Evolutionary conservation across 2,329 filamentous ascomycete species (phyloP).

Genomic region (Fusarium sp.): DNA sequence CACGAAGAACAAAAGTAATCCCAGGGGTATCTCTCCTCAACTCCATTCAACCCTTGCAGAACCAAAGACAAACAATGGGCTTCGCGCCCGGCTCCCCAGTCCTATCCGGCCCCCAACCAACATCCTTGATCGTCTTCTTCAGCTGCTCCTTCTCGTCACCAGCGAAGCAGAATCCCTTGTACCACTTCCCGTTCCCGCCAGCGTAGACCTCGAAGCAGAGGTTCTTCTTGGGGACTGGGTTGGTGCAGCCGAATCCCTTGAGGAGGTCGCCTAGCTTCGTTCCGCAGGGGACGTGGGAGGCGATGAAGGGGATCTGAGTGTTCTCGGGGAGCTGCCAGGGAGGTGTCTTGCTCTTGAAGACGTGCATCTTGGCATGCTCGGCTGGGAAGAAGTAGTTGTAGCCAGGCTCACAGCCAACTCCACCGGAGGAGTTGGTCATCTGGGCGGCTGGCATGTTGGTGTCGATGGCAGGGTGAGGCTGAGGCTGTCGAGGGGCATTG

Average conservation of each 20-base stretch:
- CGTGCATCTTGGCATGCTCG: conserved; percentile 70
- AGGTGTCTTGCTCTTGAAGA: conserved; percentile 63
- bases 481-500: conserved; percentile 54
- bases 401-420: conserved; percentile 69
- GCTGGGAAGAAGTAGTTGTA: conserved; percentile 73
- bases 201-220: conserved; percentile 67
- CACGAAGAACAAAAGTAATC: not conserved
- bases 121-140: conserved; percentile 63
- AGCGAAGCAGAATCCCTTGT: conserved; percentile 64
- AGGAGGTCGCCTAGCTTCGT: conserved; percentile 69
- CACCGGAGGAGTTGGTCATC: conserved; percentile 68
- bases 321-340: conserved; percentile 66
- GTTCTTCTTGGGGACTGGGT: conserved; percentile 65
- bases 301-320: conserved; percentile 59
- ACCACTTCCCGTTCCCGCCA: conserved; percentile 69
- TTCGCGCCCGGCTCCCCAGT: conserved; percentile 62
- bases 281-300: conserved; percentile 64
- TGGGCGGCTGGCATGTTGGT: conserved; percentile 63
- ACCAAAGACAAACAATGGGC: conserved; percentile 71
- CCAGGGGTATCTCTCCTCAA: not conserved
- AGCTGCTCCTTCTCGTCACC: conserved; percentile 63
- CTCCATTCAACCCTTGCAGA: conserved; percentile 62
- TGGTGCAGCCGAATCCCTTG: conserved; percentile 68
- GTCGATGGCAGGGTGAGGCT: conserved; percentile 58
- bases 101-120: conserved; percentile 69